Percentiles rank a stretch among this genome's conserved stretches.
These are phyloP conservation scores for Dillenia suffruticosa DNA, from an alignment of 164 flowering plant genomes.

Conservation along the genomic window DNA sequence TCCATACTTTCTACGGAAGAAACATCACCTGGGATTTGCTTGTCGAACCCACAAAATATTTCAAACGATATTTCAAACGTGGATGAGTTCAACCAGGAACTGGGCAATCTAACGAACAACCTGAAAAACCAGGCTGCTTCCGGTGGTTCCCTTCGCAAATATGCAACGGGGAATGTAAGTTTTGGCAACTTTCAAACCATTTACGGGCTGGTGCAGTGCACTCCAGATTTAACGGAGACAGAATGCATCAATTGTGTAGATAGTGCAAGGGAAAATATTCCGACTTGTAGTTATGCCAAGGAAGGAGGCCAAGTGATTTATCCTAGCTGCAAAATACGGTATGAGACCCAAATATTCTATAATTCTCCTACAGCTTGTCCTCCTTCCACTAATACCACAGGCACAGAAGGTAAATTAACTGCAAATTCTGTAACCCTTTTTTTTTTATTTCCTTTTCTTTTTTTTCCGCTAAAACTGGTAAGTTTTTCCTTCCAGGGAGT, in stretches of 20 bases:
- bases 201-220: slow-evolving; percentile 28
- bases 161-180: slow-evolving; percentile 6
- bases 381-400: background rate
- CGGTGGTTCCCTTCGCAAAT: slow-evolving; percentile 2
- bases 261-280: background rate
- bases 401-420: no score
- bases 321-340: slow-evolving; percentile 5
- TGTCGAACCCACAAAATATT: no score
- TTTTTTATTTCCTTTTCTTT: no score
- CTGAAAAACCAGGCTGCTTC: background rate
- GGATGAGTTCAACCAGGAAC: background rate
- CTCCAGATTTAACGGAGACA: slow-evolving; percentile 13
- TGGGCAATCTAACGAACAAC: background rate
- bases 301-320: background rate
- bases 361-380: background rate
- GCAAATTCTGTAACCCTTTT: no score
- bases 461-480: no score
- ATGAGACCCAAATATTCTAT: slow-evolving; percentile 7
- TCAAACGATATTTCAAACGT: background rate
- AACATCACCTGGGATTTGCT: no score
- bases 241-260: slow-evolving; percentile 23
- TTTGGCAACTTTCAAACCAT: slow-evolving; percentile 1
- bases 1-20: slow-evolving; percentile 4
- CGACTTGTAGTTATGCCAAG: background rate
- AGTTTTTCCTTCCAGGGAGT: background rate